phyloP scores from a whole-genome alignment of 495 filamentous ascomycete genomes.

The Viridothelium virens region DNA sequence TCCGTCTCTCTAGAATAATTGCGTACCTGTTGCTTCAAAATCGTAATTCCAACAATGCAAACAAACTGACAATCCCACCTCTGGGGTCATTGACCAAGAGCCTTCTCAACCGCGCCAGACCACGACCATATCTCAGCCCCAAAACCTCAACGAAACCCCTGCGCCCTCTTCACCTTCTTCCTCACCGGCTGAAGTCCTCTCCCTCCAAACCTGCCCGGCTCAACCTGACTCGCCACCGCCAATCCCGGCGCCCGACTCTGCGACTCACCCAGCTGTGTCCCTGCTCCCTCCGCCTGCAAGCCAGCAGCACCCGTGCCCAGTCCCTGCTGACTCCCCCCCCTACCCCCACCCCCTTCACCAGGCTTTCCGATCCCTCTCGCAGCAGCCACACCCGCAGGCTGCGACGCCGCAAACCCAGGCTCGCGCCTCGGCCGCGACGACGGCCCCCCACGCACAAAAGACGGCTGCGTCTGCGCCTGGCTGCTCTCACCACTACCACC shows the following conservation, averaged over 20 bases:
- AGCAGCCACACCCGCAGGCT: neutral
- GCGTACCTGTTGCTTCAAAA: too few species aligned
- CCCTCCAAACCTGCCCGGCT: constrained; percentile 30
- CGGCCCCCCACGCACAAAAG: too few species aligned
- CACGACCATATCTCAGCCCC: neutral
- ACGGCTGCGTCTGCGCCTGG: neutral
- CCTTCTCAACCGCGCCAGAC: too few species aligned
- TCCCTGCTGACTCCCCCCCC: too few species aligned
- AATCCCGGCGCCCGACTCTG: constrained; percentile 12
- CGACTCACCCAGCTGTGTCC: neutral
- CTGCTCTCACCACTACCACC: too few species aligned
- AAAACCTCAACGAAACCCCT: constrained; percentile 25
- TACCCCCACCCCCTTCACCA: too few species aligned
- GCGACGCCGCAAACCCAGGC: neutral
- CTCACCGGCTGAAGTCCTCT: constrained; percentile 20
- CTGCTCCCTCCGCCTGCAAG: neutral
- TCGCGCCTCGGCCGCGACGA: neutral
- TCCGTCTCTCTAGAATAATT: too few species aligned
- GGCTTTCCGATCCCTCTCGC: constrained; percentile 14
- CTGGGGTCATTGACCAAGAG: too few species aligned
- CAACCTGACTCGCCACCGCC: constrained; percentile 29
- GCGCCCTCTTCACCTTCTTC: constrained; percentile 30
- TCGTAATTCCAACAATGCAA: too few species aligned
- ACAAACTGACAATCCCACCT: too few species aligned
- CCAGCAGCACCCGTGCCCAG: too few species aligned